Conservation (phyloP, 805 yeast species). For the Lachancea thermotolerans region DNA sequence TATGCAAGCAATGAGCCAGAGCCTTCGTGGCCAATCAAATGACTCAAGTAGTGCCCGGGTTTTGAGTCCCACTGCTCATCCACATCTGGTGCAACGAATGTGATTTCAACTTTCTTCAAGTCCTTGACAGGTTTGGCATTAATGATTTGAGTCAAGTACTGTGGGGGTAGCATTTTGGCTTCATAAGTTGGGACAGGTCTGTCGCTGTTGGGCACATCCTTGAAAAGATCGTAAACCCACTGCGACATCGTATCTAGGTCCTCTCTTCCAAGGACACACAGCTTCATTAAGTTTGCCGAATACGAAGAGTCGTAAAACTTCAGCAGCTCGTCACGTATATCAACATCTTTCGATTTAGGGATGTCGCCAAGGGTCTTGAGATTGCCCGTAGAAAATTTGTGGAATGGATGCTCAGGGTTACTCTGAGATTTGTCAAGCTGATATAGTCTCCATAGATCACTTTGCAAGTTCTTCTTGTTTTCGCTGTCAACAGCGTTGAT, state of each 20-base stretch:
- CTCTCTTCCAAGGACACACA: constrained; percentile 80
- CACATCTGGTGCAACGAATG: constrained; percentile 76
- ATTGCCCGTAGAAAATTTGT: constrained; percentile 89
- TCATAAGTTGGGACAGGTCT: constrained; percentile 35
- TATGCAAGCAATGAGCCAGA: constrained; percentile 71
- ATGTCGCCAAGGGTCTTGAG: constrained; percentile 59
- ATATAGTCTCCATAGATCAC: constrained; percentile 80
- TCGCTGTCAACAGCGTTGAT: constrained; percentile 94
- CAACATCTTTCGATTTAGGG: constrained; percentile 54
- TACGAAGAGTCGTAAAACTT: constrained; percentile 67
- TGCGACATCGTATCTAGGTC: constrained; percentile 59
- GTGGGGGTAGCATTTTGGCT: constrained; percentile 41
- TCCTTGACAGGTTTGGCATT: constrained; percentile 81
- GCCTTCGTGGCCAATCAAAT: constrained; percentile 89
- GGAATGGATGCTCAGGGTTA: constrained; percentile 73
- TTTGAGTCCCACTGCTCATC: constrained; percentile 56
- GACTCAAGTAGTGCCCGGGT: constrained; percentile 69
- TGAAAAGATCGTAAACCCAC: constrained; percentile 65
- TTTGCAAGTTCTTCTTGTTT: constrained; percentile 88
- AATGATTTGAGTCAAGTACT: constrained; percentile 48
- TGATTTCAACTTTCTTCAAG: constrained; percentile 54
- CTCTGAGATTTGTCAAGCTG: constrained; percentile 75
- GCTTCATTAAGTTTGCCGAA: constrained; percentile 82
- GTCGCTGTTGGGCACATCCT: constrained; percentile 47
- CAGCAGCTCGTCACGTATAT: constrained; percentile 75